Evolutionary conservation across 441 rosid species (phyloP).

Genomic region (Arabidopsis lyrata): DNA sequence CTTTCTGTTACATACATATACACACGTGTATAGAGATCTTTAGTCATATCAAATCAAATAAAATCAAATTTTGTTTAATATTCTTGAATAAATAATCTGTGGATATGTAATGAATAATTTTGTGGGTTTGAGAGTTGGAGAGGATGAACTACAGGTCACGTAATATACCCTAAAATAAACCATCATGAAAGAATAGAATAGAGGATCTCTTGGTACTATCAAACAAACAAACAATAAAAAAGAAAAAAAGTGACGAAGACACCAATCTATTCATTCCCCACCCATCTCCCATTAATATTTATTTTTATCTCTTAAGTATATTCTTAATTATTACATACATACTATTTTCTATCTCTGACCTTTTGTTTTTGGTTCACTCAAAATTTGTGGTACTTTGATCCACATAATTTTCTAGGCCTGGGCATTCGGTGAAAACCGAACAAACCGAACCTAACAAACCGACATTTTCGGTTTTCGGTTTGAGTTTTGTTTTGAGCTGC

Average conservation of each 20-base stretch:
- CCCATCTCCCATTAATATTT: constrained; percentile 35
- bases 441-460: too few species aligned
- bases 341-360: constrained; percentile 23
- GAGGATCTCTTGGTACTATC: constrained; percentile 41
- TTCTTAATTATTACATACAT: neutral
- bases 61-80: neutral
- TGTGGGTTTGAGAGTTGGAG: constrained; percentile 20
- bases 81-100: neutral
- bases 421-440: too few species aligned
- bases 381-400: constrained; percentile 14
- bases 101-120: constrained; percentile 33
- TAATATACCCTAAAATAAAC: constrained; percentile 39
- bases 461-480: too few species aligned
- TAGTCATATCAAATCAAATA: neutral
- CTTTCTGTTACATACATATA: constrained; percentile 11
- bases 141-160: constrained; percentile 44
- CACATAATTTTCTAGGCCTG: neutral
- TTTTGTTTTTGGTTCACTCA: neutral
- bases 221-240: constrained; percentile 41
- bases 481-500: too few species aligned
- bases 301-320: neutral
- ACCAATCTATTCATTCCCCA: constrained; percentile 46
- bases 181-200: constrained; percentile 24
- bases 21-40: constrained; percentile 35
- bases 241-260: constrained; percentile 36